Conservation (phyloP, 2,329 filamentous ascomycete genomes). For the Claviceps humidiphila region DNA sequence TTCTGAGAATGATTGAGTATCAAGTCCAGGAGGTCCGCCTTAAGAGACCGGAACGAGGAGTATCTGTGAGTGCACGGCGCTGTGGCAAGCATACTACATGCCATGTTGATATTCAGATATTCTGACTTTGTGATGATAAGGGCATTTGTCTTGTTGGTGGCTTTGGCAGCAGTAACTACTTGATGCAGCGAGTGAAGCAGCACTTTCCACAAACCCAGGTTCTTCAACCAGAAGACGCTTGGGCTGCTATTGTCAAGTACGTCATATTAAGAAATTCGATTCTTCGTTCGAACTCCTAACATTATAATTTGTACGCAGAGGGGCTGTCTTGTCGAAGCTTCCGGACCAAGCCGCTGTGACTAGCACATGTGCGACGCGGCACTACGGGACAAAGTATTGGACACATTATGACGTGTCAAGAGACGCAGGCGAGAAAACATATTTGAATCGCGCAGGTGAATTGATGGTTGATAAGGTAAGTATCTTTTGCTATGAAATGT, state of each 20-base stretch:
- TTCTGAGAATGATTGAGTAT: slow-evolving; percentile 8
- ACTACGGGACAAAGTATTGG: neutral
- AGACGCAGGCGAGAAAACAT: neutral
- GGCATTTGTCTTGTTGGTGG: slow-evolving; percentile 5
- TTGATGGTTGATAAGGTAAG: neutral
- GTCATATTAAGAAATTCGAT: neutral
- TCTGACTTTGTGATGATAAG: neutral
- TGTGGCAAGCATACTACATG: too few relatives aligned
- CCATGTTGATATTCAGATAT: neutral
- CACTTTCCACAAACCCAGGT: slow-evolving; percentile 1
- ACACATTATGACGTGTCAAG: neutral
- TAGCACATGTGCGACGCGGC: neutral
- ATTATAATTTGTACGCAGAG: neutral
- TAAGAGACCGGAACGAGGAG: neutral
- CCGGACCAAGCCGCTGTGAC: neutral
- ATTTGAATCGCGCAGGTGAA: neutral
- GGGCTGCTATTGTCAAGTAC: slow-evolving; percentile 5
- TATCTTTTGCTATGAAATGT: neutral
- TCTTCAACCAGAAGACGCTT: slow-evolving; percentile 2
- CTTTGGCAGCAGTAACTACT: slow-evolving; percentile 4
- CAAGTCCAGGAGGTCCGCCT: slow-evolving; percentile 7
- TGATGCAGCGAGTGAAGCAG: neutral
- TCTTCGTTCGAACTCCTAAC: neutral
- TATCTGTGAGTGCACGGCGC: neutral
- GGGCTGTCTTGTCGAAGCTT: slow-evolving; percentile 1